Conservation (phyloP, 1,284 basidiomycete genomes). For the Rhodotorula sp. region DNA sequence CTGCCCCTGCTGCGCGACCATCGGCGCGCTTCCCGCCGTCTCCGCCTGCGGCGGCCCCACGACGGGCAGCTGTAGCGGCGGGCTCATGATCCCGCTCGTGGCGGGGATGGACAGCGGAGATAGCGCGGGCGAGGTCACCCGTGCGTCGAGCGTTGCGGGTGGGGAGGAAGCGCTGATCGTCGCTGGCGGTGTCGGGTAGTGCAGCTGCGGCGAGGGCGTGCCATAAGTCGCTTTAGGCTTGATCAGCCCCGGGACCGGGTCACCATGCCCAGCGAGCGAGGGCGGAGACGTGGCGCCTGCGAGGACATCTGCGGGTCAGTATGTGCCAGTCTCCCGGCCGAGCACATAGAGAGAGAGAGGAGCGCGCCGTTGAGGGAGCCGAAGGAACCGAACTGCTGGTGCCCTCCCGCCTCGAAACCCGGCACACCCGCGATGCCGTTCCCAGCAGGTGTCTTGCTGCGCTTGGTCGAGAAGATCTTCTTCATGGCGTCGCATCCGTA, state of each 20-base stretch:
- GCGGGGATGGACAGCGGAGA: neutral
- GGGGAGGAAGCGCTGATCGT: neutral
- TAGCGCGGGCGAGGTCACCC: neutral
- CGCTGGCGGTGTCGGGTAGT: neutral
- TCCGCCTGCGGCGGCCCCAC: neutral
- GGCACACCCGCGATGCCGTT: neutral
- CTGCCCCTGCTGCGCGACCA: neutral
- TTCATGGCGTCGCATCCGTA: neutral
- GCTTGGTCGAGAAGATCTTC: slow-evolving; percentile 16
- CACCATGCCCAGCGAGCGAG: neutral
- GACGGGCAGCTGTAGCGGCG: too few relatives aligned
- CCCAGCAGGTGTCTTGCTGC: slow-evolving; percentile 7
- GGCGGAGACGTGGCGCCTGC: neutral
- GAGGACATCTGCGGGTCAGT: neutral
- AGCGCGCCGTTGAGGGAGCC: neutral
- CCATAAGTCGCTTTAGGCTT: slow-evolving; percentile 8
- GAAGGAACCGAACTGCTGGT: too few relatives aligned
- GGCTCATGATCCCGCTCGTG: neutral
- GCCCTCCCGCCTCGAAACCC: neutral
- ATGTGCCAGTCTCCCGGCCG: fast-evolving
- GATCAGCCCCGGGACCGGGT: neutral
- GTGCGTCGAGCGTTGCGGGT: neutral
- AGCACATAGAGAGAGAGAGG: neutral
- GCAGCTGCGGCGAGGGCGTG: neutral
- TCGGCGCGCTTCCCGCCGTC: neutral